Evolutionary conservation across 257 asterid species (phyloP).

Genomic region (Petunia axillaris): DNA sequence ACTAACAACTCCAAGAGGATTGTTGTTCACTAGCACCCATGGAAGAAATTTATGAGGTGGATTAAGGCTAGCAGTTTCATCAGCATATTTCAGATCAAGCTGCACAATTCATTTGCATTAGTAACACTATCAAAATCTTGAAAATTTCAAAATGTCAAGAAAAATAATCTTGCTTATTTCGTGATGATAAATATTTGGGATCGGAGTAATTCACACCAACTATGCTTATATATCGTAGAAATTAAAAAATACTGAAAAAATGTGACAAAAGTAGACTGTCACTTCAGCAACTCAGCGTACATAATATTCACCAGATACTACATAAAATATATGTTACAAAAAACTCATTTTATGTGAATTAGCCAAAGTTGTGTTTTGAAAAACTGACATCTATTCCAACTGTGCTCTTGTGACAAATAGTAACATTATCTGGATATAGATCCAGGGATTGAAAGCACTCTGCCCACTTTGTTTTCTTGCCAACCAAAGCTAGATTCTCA

Average conservation of each 20-base stretch:
- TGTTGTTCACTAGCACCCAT: background rate
- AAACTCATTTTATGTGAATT: no score
- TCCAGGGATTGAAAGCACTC: background rate
- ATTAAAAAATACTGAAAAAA: no score
- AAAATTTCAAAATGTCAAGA: background rate
- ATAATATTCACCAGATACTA: no score
- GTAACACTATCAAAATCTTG: background rate
- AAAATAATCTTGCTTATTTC: background rate
- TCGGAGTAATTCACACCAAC: no score
- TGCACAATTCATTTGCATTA: background rate
- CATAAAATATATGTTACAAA: no score
- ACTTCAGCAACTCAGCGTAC: no score
- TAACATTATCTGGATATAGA: background rate
- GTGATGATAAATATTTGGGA: background rate
- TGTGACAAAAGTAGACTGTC: no score
- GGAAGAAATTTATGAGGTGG: background rate
- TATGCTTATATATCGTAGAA: no score
- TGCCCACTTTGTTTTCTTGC: background rate
- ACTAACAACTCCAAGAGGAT: background rate
- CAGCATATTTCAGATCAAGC: background rate
- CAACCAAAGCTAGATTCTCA: background rate
- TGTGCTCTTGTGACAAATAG: background rate
- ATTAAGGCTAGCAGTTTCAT: background rate
- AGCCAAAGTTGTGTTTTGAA: background rate
- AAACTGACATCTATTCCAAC: background rate